Conservation (phyloP, 2,329 filamentous ascomycete species). For the Aplosporella prunicola region DNA sequence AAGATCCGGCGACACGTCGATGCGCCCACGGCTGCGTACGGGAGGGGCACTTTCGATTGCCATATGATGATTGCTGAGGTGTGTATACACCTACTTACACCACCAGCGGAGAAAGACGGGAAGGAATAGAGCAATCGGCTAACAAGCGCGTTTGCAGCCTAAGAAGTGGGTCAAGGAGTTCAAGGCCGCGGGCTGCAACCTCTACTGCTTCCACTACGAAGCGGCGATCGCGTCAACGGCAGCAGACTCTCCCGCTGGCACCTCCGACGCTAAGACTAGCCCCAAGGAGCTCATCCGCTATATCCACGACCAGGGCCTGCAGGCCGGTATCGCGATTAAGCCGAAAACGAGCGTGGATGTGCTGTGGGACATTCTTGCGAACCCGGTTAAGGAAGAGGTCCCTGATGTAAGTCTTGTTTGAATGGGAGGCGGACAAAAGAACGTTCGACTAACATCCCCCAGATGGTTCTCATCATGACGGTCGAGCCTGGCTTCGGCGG, state of each 20-base stretch:
- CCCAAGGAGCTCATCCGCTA: conserved; percentile 80
- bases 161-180: conserved; percentile 98
- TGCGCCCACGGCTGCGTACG: conserved; percentile 56
- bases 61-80: conserved; percentile 99
- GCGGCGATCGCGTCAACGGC: conserved; percentile 76
- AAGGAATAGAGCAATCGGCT: neutral
- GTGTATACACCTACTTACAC: conserved; percentile 15
- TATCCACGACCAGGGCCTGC: conserved; percentile 79
- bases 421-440: neutral
- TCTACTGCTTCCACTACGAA: conserved; percentile 99
- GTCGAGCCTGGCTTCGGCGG: conserved; percentile 96
- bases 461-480: conserved; percentile 99
- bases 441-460: conserved; percentile 10
- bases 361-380: conserved; percentile 80
- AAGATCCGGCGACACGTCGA: conserved; percentile 85
- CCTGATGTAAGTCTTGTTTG: conserved; percentile 65
- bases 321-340: conserved; percentile 93
- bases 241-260: conserved; percentile 66
- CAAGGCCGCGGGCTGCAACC: conserved; percentile 83
- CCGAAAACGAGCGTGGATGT: conserved; percentile 85
- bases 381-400: conserved; percentile 58
- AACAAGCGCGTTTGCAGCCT: conserved; percentile 47
- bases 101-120: neutral
- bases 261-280: conserved; percentile 61
- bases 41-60: conserved; percentile 93